These are phyloP conservation scores for Macrolepiota albuminosa DNA, from an alignment of 768 basidiomycete genomes.

Conservation along the genomic window DNA sequence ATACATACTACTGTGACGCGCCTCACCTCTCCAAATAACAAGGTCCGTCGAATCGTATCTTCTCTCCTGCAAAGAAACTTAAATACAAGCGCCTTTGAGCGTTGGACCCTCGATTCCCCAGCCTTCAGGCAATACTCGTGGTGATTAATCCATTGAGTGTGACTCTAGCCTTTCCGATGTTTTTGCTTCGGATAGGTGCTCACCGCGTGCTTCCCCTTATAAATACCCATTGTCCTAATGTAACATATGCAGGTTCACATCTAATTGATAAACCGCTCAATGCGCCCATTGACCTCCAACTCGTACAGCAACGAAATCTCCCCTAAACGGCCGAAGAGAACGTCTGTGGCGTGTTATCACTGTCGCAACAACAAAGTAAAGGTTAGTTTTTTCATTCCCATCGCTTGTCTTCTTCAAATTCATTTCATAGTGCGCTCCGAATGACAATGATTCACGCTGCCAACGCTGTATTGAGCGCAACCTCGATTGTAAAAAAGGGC, in stretches of 20 bases:
- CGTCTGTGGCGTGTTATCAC: slow-evolving; percentile 47
- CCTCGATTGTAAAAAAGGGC: slow-evolving; percentile 3
- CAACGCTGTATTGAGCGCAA: slow-evolving; percentile 5
- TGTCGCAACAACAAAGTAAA: slow-evolving; percentile 56
- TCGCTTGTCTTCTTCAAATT: background rate
- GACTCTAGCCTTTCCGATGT: background rate
- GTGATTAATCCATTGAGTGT: slow-evolving; percentile 1
- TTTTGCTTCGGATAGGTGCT: background rate
- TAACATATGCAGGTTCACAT: background rate
- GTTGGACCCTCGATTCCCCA: background rate
- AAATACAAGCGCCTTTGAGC: background rate
- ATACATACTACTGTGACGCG: background rate
- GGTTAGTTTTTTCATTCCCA: slow-evolving; percentile 22
- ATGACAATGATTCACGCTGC: slow-evolving; percentile 1
- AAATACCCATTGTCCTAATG: background rate
- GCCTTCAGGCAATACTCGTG: background rate
- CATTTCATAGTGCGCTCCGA: slow-evolving; percentile 1
- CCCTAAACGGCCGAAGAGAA: slow-evolving; percentile 20
- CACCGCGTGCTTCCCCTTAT: background rate
- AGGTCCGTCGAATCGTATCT: background rate
- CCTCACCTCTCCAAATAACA: background rate
- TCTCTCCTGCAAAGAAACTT: background rate
- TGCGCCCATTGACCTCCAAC: background rate
- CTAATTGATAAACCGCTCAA: background rate
- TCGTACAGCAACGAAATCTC: slow-evolving; percentile 2